Evolutionary conservation across 768 basidiomycete genomes (phyloP).

Genomic region (Lyophyllum decastes): DNA sequence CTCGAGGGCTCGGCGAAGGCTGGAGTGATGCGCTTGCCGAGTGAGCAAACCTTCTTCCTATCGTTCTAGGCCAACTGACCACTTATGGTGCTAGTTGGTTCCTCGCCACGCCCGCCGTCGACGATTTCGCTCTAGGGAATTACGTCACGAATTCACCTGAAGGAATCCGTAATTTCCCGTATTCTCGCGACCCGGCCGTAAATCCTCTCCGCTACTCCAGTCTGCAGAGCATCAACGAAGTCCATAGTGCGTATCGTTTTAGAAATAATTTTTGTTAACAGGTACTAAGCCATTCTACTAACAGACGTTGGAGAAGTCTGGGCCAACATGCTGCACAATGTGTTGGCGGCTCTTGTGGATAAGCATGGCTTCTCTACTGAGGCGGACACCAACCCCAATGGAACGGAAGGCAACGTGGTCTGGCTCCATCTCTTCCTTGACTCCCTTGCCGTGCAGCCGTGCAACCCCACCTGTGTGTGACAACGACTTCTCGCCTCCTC

Average conservation of each 20-base stretch:
- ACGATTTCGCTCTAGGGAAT: constrained; percentile 85
- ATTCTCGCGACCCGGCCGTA: constrained; percentile 55
- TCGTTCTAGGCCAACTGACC: constrained; percentile 82
- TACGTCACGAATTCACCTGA: constrained; percentile 82
- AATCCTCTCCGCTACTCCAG: constrained; percentile 46
- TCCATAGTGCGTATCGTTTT: constrained; percentile 53
- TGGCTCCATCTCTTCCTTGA: constrained; percentile 51
- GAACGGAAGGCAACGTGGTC: constrained; percentile 44
- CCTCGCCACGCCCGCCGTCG: constrained; percentile 45
- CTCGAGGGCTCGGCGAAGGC: constrained; percentile 97
- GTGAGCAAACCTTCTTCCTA: constrained; percentile 8
- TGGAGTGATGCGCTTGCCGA: constrained; percentile 67
- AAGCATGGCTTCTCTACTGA: constrained; percentile 33
- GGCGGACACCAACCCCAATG: constrained; percentile 38
- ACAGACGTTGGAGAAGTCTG: constrained; percentile 90
- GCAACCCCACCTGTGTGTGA: constrained; percentile 46
- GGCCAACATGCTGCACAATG: constrained; percentile 75
- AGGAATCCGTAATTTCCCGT: constrained; percentile 88
- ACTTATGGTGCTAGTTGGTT: constrained; percentile 63
- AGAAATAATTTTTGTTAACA: neutral
- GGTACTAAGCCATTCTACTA: neutral
- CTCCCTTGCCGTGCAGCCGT: constrained; percentile 45
- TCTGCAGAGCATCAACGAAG: constrained; percentile 40
- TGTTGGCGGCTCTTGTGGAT: constrained; percentile 36
- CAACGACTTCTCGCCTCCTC: neutral